Evolutionary conservation across 768 basidiomycete genomes (phyloP), one percentile per base, ranked within the genome.

Genomic region (Lentinus brumalis): DNA sequence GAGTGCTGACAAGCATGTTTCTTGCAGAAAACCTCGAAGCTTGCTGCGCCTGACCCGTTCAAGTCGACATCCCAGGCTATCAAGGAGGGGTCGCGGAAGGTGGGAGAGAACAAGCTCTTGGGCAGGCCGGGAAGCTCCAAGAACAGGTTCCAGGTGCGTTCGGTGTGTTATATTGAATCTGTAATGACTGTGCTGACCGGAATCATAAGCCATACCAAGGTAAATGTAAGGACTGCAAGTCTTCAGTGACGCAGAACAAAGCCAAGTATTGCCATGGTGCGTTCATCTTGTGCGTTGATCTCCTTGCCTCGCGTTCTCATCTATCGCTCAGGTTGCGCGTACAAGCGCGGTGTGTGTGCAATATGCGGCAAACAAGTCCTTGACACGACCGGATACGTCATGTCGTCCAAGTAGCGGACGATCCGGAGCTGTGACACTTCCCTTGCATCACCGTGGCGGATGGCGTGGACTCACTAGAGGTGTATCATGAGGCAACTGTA

Each of bases 31-130:
- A 83, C 92, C 56, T 93, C 91, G 59, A 94, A 91, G 74, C 82
- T 94, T 47, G 92, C 92, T 57, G 92, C 92, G 3, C 93, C 92
- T 50, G 92, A 94, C 77, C 92, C 92, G 42, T 94, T 93, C 76
- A 82, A 81, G 35, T 82, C 91, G 11, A 87, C 88, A 49, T 86
- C 89, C 2, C 75, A 76, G 52, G 85, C 86, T 64, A 88, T 92
- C 76, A 92, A 89, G 77, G 88, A 88, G 16, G 91, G 91, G 50
- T 83, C 86, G 32, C 83, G 92, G 63, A 92, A 83, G 74, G 83
- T 94, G 42, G 71, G 71, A 31, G 92, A 91, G 80, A 94, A 93
- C 78, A 92, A 92, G 78, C 83, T 93, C 31, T 77, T 91, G 47
- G 78, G 79, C 56, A 81, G 88, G 39, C 87, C 87, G 32, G 88